Conservation (phyloP, 768 basidiomycete genomes). For the Termitomyces bulborhizus region DNA sequence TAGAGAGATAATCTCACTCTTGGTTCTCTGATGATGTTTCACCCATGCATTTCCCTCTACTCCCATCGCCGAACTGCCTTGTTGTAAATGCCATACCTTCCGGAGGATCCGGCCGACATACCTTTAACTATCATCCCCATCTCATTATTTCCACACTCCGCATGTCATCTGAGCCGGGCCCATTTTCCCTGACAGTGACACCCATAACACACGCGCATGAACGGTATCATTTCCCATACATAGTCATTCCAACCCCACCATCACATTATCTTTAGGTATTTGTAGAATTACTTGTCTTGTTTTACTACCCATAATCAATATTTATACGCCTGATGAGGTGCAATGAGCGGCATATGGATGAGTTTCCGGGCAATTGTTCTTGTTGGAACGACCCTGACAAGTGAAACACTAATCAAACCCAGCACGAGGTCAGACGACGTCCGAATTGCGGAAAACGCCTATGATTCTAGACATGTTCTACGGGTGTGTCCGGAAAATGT, state of each 20-base stretch:
- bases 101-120: not conserved
- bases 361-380: not conserved
- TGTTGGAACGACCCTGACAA: not conserved
- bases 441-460: not conserved
- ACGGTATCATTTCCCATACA: conserved; percentile 5
- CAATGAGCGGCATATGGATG: not conserved
- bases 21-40: not conserved
- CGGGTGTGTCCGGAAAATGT: conserved; percentile 6
- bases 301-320: conserved; percentile 9
- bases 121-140: not conserved
- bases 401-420: not conserved
- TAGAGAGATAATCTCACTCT: conserved; percentile 23
- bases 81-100: conserved; percentile 5
- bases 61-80: conserved; percentile 7
- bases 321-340: not conserved
- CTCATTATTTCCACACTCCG: conserved; percentile 2
- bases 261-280: conserved; percentile 6
- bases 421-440: not conserved
- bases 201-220: not conserved
- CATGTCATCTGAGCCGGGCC: not conserved
- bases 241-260: not conserved
- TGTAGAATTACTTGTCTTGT: conserved; percentile 13
- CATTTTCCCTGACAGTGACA: not conserved
- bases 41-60: conserved; percentile 3
- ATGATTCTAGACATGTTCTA: too few relatives aligned